Conservation (phyloP, 805 yeast genomes). For the Kluyveromyces nonfermentans region DNA sequence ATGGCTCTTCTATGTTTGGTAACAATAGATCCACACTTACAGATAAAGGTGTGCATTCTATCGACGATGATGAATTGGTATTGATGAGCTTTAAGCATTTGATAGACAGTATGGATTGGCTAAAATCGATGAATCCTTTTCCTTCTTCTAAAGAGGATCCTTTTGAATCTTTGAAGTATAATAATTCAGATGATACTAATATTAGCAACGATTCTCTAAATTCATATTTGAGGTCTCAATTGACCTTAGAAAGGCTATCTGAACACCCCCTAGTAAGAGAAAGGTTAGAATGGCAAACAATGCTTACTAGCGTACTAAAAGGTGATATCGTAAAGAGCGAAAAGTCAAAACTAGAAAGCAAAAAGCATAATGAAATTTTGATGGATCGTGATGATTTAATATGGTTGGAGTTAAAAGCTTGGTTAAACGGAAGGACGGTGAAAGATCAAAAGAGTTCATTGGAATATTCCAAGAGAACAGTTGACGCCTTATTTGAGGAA, state of each 20-base stretch:
- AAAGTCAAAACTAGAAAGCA: conserved; percentile 62
- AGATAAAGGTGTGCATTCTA: conserved; percentile 7
- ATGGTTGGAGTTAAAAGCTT: conserved; percentile 85
- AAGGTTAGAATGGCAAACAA: conserved; percentile 91
- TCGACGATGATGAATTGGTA: conserved; percentile 15
- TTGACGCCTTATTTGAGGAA: conserved; percentile 64
- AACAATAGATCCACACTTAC: conserved; percentile 14
- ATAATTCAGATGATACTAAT: background rate
- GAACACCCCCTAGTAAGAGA: conserved; percentile 44
- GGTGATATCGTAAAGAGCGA: conserved; percentile 93
- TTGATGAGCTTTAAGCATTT: conserved; percentile 22
- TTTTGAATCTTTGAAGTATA: background rate
- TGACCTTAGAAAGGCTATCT: conserved; percentile 10
- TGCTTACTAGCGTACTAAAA: conserved; percentile 81
- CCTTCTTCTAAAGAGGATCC: conserved; percentile 11
- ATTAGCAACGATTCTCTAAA: background rate
- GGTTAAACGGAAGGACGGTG: conserved; percentile 67
- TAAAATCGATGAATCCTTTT: conserved; percentile 37
- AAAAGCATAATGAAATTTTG: conserved; percentile 33
- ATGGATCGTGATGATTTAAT: conserved; percentile 53
- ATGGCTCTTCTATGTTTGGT: conserved; percentile 11
- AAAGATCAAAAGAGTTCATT: conserved; percentile 68
- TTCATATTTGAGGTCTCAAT: conserved; percentile 1
- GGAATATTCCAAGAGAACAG: conserved; percentile 57
- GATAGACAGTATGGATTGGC: conserved; percentile 23